phyloP scores from a whole-genome alignment of 192 early-diverging fungal genomes.

The Podila clonocystis region DNA sequence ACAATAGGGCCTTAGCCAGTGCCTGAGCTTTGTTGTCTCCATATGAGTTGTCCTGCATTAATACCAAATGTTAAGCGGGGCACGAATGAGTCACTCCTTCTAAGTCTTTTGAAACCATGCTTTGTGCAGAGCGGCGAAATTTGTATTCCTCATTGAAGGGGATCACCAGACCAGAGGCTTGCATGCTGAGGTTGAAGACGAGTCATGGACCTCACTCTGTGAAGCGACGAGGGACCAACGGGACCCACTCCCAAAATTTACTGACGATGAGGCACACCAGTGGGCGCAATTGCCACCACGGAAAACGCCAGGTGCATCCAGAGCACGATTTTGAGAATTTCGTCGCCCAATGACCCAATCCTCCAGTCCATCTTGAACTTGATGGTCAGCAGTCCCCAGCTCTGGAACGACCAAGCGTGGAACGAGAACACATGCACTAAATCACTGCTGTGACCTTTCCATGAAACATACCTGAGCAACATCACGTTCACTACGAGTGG shows the following conservation, averaged over 20 bases:
- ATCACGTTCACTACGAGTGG: neutral
- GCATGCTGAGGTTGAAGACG: slow-evolving; percentile 7
- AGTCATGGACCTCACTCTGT: neutral
- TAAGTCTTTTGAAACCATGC: too few relatives aligned
- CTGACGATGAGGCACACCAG: neutral
- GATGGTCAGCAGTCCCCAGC: neutral
- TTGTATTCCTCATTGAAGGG: neutral
- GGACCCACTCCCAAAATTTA: neutral
- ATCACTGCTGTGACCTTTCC: slow-evolving; percentile 1
- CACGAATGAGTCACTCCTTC: too few relatives aligned
- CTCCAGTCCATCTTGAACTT: slow-evolving; percentile 6
- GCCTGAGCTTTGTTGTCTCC: too few relatives aligned
- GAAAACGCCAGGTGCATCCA: neutral
- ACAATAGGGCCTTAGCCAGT: too few relatives aligned
- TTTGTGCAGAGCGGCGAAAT: too few relatives aligned
- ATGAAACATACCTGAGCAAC: neutral
- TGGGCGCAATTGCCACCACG: neutral
- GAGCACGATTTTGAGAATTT: neutral
- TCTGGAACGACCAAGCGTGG: neutral
- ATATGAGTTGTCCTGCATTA: too few relatives aligned
- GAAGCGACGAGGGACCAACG: neutral
- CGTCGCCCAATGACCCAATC: neutral
- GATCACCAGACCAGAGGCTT: slow-evolving; percentile 9
- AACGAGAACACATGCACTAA: neutral
- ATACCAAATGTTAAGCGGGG: too few relatives aligned